Base-by-base conservation (phyloP, 345 rosid species). In the Salix udensis region DNA sequence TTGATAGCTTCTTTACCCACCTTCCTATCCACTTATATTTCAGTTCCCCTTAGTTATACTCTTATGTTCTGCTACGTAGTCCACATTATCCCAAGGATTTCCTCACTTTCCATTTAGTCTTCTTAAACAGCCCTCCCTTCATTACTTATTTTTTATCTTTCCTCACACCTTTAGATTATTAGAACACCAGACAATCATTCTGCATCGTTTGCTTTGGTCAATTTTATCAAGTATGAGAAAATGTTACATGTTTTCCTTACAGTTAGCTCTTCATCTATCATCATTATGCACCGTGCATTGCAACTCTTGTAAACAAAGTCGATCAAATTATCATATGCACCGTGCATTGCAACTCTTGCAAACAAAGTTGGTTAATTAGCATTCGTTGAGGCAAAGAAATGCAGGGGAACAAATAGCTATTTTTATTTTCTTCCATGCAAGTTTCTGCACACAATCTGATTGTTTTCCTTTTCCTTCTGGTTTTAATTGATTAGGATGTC, bases 401-500 rank as follows among this genome's bases (percentile, higher is more conserved):
- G 19, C 2, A 10, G n/a, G 67, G 13, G 58, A 30, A 7, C 44
- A 4, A 58, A 61, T 16, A 13, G 18, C 40, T 42, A 39, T 74
- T 23, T 55, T 31, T 26, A 31, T 61, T 53, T 67, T 46, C 16
- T 7, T 62, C 23, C 18, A 24, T 23, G 36, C 30, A 31, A n/a
- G 23, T 40, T 30, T 52, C 14, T 58, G 34, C 18, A 2, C 14
- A 4, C 65, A 50, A 67, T 36, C 80, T 81, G 71, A 76, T 71
- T 30, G 55, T 37, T 72, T 36, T 18, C 48, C 55, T 15, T 14
- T 13, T 36, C 71, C 40, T 58, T 68, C 19, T 31, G 58, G 26
- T 58, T 28, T 40, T 19, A 16, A 58, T 72, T 67, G 37, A 14
- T 2, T 58, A 96, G 99, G 99, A 42, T 96, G 99, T 84, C 90